A percentile compares a stretch with the other conserved stretches of the same genome.
Evolutionary conservation across 2,329 filamentous ascomycete genomes (phyloP).

Genomic region (Chalaropsis ovoidea): DNA sequence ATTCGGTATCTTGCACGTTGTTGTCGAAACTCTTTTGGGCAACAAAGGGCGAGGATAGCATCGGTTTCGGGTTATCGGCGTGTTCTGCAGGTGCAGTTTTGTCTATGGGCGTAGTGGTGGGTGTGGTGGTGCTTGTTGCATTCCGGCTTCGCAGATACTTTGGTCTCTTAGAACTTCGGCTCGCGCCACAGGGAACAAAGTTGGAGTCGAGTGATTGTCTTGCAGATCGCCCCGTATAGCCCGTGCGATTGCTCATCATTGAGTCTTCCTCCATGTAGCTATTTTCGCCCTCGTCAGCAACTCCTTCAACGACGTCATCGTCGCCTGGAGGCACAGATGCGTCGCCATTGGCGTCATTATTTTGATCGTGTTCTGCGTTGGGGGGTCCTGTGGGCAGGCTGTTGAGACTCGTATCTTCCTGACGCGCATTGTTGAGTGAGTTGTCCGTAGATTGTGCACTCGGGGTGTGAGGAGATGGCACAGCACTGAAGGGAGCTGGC

Average conservation of each 20-base stretch:
- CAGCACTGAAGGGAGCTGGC: neutral
- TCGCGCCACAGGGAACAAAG: conserved; percentile 9
- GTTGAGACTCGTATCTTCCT: conserved; percentile 17
- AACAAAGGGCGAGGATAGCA: conserved; percentile 11
- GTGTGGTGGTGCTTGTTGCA: conserved; percentile 2
- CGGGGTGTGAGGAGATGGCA: conserved; percentile 13
- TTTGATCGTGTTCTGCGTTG: neutral
- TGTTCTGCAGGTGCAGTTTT: conserved; percentile 2
- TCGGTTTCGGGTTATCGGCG: neutral
- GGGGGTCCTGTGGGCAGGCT: conserved; percentile 10
- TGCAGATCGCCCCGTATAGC: neutral
- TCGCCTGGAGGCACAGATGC: neutral
- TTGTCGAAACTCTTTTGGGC: conserved; percentile 32
- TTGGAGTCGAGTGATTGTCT: conserved; percentile 13
- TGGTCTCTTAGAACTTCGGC: conserved; percentile 20
- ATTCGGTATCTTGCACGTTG: conserved; percentile 14
- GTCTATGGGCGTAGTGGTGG: conserved; percentile 9
- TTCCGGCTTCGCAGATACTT: conserved; percentile 25
- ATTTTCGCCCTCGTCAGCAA: conserved; percentile 9
- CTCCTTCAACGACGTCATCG: neutral
- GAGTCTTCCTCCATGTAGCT: conserved; percentile 24
- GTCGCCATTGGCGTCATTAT: neutral
- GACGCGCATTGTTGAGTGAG: neutral
- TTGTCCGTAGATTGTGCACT: neutral
- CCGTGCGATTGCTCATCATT: conserved; percentile 9